Evolutionary conservation across 768 basidiomycete genomes (phyloP), one percentile per base, ranked within the genome.

Genomic region (Boletus insuetus): DNA sequence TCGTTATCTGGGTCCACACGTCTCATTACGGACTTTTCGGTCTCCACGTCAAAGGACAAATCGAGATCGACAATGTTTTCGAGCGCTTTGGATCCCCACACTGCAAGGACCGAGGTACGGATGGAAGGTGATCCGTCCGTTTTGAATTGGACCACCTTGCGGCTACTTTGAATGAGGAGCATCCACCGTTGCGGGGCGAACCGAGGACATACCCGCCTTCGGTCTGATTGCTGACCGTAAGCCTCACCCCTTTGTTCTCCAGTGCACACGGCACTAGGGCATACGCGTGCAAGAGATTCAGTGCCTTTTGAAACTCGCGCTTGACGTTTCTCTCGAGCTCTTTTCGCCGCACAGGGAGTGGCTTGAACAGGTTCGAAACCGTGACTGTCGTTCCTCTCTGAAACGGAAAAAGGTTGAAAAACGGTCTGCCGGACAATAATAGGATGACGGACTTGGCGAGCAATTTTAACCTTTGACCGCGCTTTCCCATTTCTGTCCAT

Each of bases 301-400:
- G 67, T 2, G 90, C 89, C 64, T 97, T 97, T 5, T 75, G 83
- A 64, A 89, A 95, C 62, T 98, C 96, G 40, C 94, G 83, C 68
- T 96, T 98, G 1, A 79, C 77, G 61, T 96, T 94, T 51, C 91
- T 77, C 65, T 93, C 87, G 32, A 98, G 80, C 62, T 98, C 97
- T 69, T 95, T 95, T 7, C 93, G 79, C 6, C 96, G 82, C 7
- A 99, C 97, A 1, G 97, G 93, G 0, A 98, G 78, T 1, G 89
- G 82, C 7, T 77, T 74, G 71, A 98, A 98, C 1, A 96, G 76
- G 29, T 82, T 82, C 0, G 82, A 76, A 3, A 97, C 71, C 0
- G 75, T 74, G 19, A 94, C 80, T 0, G 95, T 95, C 0, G 96
- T 98, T 6, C 97, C 97, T 55, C 86, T 80, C 92, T 98, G 37